Evolutionary conservation across 1,139 yeast species (phyloP).

Genomic region (Yamadazyma atlantica): DNA sequence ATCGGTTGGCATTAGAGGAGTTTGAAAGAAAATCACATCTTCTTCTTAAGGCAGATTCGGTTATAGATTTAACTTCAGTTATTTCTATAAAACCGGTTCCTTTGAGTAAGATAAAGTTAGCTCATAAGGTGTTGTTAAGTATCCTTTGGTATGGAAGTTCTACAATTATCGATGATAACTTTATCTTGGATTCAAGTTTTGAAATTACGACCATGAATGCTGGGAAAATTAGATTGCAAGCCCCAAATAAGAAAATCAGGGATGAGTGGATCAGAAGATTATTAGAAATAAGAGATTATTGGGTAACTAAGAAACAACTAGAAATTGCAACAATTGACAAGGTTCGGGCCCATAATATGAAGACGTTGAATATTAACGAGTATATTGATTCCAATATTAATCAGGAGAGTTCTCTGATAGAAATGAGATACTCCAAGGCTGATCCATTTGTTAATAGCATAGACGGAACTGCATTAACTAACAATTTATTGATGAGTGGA

Average conservation of each 20-base stretch:
- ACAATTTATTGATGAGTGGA: slow-evolving; percentile 64
- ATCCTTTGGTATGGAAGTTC: slow-evolving; percentile 45
- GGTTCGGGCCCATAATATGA: slow-evolving; percentile 48
- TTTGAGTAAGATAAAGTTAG: slow-evolving; percentile 21
- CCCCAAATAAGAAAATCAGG: slow-evolving; percentile 49
- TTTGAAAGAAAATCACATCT: slow-evolving; percentile 60
- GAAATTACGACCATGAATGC: slow-evolving; percentile 54
- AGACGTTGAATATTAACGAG: slow-evolving; percentile 51
- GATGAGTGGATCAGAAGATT: slow-evolving; percentile 67
- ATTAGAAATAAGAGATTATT: slow-evolving; percentile 47
- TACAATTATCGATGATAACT: slow-evolving; percentile 25
- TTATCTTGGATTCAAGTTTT: slow-evolving; percentile 45
- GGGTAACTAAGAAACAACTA: slow-evolving; percentile 52
- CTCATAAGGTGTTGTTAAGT: slow-evolving; percentile 39
- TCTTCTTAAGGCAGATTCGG: slow-evolving; percentile 57
- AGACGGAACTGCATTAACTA: slow-evolving; percentile 57
- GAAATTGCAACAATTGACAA: slow-evolving; percentile 38
- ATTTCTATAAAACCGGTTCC: slow-evolving; percentile 32
- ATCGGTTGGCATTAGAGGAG: slow-evolving; percentile 59
- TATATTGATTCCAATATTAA: slow-evolving; percentile 57
- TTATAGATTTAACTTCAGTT: slow-evolving; percentile 60
- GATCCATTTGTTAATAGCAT: slow-evolving; percentile 55
- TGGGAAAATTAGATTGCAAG: slow-evolving; percentile 51
- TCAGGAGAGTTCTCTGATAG: slow-evolving; percentile 53
- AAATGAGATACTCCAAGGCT: slow-evolving; percentile 51